Evolutionary conservation across 768 basidiomycete genomes (phyloP).

Genomic region (Coprinopsis cinerea): DNA sequence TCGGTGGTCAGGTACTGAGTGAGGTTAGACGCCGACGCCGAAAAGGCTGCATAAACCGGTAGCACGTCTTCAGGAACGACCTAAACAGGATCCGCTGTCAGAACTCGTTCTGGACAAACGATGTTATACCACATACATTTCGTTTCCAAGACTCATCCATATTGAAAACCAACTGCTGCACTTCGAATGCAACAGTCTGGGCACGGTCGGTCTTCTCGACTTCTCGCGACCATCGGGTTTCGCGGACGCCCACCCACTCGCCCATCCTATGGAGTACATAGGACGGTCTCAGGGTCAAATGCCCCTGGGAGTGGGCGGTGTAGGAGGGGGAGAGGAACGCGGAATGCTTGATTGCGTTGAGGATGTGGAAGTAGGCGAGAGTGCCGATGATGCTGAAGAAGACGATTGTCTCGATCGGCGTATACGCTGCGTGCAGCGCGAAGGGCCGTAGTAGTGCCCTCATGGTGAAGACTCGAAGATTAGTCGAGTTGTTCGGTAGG

Average conservation of each 20-base stretch:
- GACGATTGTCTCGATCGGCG: constrained; percentile 87
- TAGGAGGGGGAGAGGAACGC: constrained; percentile 61
- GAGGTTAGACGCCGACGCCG: constrained; percentile 39
- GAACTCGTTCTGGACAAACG: not conserved
- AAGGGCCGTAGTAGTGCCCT: constrained; percentile 61
- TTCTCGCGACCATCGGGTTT: constrained; percentile 40
- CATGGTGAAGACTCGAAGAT: constrained; percentile 25
- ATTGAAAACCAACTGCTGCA: constrained; percentile 70
- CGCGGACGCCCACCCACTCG: constrained; percentile 60
- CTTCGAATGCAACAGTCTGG: constrained; percentile 41
- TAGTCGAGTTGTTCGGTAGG: not conserved
- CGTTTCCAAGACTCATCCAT: constrained; percentile 29
- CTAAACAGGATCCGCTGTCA: not conserved
- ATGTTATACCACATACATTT: constrained; percentile 17
- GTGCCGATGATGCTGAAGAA: constrained; percentile 86
- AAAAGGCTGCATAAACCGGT: constrained; percentile 19
- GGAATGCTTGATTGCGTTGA: constrained; percentile 85
- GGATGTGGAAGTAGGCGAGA: constrained; percentile 90
- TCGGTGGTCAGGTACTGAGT: constrained; percentile 41
- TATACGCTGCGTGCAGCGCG: constrained; percentile 66
- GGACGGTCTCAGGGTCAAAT: constrained; percentile 45
- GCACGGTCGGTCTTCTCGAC: constrained; percentile 22
- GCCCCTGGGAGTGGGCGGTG: constrained; percentile 18
- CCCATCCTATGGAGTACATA: constrained; percentile 47
- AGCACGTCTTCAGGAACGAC: not conserved